A percentile compares a stretch with the other conserved stretches of the same genome.
Conservation (phyloP, 75 land plant genomes). For the Cryptomeria japonica region DNA sequence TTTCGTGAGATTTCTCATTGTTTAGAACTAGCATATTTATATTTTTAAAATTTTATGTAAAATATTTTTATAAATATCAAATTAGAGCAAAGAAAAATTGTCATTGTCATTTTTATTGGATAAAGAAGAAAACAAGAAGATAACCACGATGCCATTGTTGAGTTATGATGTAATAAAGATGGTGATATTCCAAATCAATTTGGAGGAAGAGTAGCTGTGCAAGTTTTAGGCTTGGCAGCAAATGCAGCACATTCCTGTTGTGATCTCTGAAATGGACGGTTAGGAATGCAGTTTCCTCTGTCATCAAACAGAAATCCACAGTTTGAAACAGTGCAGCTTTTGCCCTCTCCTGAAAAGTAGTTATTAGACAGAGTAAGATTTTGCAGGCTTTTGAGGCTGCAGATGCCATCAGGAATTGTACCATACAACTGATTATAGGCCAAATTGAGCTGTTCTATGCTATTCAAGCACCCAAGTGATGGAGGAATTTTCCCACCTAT, state of each 20-base stretch:
- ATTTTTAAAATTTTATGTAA: too few relatives aligned
- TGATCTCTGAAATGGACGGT: slow-evolving; percentile 62
- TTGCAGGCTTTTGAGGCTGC: slow-evolving; percentile 46
- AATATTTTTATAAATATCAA: too few relatives aligned
- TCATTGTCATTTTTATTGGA: too few relatives aligned
- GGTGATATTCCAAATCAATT: background rate
- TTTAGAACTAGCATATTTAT: too few relatives aligned
- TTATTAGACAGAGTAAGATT: slow-evolving; percentile 71
- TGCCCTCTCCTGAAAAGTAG: slow-evolving; percentile 68
- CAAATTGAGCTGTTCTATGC: slow-evolving; percentile 61
- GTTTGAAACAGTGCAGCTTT: slow-evolving; percentile 37
- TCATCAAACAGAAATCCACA: slow-evolving; percentile 63
- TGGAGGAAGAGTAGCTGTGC: background rate
- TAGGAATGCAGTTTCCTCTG: slow-evolving; percentile 74
- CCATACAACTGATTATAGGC: slow-evolving; percentile 73
- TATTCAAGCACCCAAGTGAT: slow-evolving; percentile 47
- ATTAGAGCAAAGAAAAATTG: too few relatives aligned
- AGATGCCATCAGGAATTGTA: slow-evolving; percentile 57
- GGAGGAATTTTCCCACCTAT: slow-evolving; percentile 67
- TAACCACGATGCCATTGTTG: too few relatives aligned
- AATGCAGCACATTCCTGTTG: slow-evolving; percentile 43
- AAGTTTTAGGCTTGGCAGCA: slow-evolving; percentile 7
- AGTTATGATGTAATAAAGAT: background rate
- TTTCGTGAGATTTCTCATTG: too few relatives aligned
- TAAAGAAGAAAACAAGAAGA: too few relatives aligned